Conservation (phyloP, 345 rosid species). For the Eucalyptus dawsonii region DNA sequence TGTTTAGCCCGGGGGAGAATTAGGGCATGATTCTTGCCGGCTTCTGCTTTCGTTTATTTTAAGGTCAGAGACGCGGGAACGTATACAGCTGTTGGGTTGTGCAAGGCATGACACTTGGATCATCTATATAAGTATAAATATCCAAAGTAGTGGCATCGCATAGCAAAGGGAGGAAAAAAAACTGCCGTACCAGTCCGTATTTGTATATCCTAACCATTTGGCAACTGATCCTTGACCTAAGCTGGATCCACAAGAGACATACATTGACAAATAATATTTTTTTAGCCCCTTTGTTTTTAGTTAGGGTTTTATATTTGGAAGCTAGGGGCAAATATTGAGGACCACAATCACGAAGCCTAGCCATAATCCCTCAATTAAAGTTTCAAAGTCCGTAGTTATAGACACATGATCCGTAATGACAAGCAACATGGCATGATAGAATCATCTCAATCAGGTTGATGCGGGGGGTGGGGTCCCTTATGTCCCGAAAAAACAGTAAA, state of each 20-base stretch:
- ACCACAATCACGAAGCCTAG: background rate
- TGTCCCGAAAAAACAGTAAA: background rate
- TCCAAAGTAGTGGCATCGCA: background rate
- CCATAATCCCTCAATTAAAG: background rate
- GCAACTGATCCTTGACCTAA: background rate
- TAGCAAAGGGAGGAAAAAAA: background rate
- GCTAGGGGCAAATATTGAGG: background rate
- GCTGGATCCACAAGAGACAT: background rate
- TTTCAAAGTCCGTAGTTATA: background rate
- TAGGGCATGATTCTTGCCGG: background rate
- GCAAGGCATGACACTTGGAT: background rate
- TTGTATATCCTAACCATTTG: background rate
- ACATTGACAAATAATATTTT: background rate
- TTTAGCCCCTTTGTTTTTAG: background rate
- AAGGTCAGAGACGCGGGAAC: background rate
- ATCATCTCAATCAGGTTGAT: background rate
- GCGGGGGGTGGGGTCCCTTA: background rate
- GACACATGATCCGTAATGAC: background rate
- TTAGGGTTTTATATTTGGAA: background rate
- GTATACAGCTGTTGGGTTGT: background rate
- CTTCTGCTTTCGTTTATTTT: background rate
- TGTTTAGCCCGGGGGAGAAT: background rate
- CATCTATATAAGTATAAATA: background rate
- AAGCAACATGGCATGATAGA: background rate
- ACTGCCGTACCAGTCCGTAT: background rate